Conservation (phyloP, 371 early-diverging fungal species). For the Lichtheimia ornata region DNA sequence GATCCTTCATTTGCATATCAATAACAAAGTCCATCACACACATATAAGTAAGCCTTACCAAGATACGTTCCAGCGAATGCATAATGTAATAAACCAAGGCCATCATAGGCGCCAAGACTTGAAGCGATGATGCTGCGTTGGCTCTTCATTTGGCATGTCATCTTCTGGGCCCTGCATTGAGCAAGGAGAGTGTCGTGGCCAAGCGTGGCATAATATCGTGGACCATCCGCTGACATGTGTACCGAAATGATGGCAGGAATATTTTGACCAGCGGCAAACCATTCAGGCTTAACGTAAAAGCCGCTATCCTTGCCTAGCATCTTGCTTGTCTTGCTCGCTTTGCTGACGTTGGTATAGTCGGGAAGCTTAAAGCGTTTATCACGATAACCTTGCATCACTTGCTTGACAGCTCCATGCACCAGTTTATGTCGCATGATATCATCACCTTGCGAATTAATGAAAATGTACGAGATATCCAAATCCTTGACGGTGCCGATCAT, state of each 20-base stretch:
- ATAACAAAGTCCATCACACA: not conserved
- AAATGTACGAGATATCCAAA: conserved; percentile 54
- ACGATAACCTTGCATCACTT: conserved; percentile 21
- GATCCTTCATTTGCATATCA: conserved; percentile 18
- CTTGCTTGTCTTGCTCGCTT: conserved; percentile 57
- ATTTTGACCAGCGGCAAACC: conserved; percentile 27
- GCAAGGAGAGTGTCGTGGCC: conserved; percentile 71
- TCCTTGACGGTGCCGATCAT: conserved; percentile 64
- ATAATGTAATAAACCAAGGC: conserved; percentile 77
- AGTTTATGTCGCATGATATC: conserved; percentile 62
- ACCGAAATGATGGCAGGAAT: conserved; percentile 57
- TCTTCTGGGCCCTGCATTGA: conserved; percentile 79
- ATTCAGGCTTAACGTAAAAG: conserved; percentile 47
- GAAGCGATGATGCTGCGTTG: conserved; percentile 65
- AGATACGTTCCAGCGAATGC: conserved; percentile 76
- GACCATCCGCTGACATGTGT: conserved; percentile 55
- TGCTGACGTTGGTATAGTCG: conserved; percentile 56
- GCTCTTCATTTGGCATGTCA: conserved; percentile 73
- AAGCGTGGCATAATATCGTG: conserved; percentile 58
- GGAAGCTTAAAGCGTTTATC: conserved; percentile 43
- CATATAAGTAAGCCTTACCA: conserved; percentile 31
- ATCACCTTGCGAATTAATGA: conserved; percentile 68
- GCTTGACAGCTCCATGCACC: conserved; percentile 38
- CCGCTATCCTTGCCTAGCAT: conserved; percentile 61
- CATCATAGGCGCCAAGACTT: conserved; percentile 67